Percentiles rank a stretch among this genome's conserved stretches.
These are phyloP conservation scores for Camellia sinensis DNA, from an alignment of 148 eudicot species.

Conservation along the genomic window DNA sequence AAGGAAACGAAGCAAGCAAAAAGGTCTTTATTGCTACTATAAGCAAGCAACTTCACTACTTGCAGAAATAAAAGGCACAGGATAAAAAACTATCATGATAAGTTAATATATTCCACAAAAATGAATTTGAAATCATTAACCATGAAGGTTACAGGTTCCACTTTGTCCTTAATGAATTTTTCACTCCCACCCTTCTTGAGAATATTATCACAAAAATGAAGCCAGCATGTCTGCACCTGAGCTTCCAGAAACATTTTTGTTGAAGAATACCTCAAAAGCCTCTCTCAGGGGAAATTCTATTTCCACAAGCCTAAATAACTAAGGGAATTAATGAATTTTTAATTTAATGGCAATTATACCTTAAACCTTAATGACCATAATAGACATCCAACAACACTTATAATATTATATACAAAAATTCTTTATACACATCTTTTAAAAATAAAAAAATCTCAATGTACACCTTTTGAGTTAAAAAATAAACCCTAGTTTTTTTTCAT, in stretches of 20 bases:
- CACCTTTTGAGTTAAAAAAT: too few species aligned
- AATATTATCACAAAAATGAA: constrained; percentile 33
- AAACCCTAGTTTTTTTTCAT: too few species aligned
- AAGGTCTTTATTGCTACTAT: constrained; percentile 38
- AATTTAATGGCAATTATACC: too few species aligned
- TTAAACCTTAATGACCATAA: too few species aligned
- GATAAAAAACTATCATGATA: not conserved
- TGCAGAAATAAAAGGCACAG: constrained; percentile 1
- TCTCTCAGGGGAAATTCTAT: constrained; percentile 23
- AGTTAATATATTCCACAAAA: not conserved
- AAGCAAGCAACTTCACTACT: constrained; percentile 40
- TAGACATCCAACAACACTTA: too few species aligned
- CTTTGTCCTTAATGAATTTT: constrained; percentile 35
- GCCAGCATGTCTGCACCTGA: constrained; percentile 38
- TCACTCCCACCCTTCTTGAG: constrained; percentile 41
- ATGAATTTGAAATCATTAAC: not conserved
- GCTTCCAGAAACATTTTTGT: constrained; percentile 33
- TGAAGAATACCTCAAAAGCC: constrained; percentile 39
- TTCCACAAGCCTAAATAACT: too few species aligned
- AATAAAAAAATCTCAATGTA: too few species aligned
- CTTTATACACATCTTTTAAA: too few species aligned
- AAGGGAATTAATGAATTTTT: too few species aligned
- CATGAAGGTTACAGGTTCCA: constrained; percentile 27
- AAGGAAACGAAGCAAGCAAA: too few species aligned
- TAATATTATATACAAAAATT: too few species aligned